Evolutionary conservation across 176 grass and related monocot species (phyloP).

Genomic region (Eragrostis nindensis): DNA sequence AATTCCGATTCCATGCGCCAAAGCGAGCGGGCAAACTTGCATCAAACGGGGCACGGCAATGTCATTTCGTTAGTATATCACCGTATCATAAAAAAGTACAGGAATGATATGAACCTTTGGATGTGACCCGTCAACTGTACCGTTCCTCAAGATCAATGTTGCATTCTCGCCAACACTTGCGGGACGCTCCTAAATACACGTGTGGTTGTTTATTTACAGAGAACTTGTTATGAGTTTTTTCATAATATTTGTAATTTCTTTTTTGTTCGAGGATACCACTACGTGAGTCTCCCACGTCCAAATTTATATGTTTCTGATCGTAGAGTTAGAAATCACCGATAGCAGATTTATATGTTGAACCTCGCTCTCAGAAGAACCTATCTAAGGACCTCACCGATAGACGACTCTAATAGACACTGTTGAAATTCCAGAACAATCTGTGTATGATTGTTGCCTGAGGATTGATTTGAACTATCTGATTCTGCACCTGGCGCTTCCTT

Average conservation of each 20-base stretch:
- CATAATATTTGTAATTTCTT: too few relatives aligned
- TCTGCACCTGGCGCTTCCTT: not conserved
- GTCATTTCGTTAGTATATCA: not conserved
- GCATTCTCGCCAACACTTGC: too few relatives aligned
- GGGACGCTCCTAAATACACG: too few relatives aligned
- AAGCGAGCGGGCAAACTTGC: not conserved
- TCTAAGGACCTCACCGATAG: too few relatives aligned
- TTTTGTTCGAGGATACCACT: too few relatives aligned
- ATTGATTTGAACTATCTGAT: not conserved
- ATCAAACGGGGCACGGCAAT: not conserved
- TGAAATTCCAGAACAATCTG: not conserved
- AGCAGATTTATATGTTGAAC: not conserved
- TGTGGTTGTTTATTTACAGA: too few relatives aligned
- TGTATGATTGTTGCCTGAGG: not conserved
- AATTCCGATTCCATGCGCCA: slow-evolving; percentile 38
- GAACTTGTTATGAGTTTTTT: too few relatives aligned
- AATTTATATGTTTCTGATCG: too few relatives aligned
- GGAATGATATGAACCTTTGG: not conserved
- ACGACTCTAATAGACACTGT: not conserved
- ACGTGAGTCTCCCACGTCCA: too few relatives aligned
- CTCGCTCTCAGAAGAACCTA: not conserved
- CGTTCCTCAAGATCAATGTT: too few relatives aligned
- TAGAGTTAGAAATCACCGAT: too few relatives aligned
- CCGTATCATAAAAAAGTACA: not conserved
- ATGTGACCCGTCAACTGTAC: not conserved